Percentiles rank a stretch among this genome's conserved stretches.
phyloP scores from a whole-genome alignment of 192 early-diverging fungal species.

The Rhizoclosmatium globosum region DNA sequence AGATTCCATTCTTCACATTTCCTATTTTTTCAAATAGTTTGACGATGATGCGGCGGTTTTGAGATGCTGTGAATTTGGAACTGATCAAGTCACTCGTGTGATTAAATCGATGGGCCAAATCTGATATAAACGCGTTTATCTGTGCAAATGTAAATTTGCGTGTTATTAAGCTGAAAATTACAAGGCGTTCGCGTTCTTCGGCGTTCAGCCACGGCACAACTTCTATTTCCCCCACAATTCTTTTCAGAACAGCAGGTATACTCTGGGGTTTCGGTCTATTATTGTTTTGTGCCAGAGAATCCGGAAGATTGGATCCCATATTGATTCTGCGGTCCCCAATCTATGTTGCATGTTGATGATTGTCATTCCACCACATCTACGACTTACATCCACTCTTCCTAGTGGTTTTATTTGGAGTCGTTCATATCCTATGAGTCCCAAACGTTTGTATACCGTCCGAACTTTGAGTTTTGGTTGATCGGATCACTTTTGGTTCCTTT shows the following conservation, averaged over 20 bases:
- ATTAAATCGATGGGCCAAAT: slow-evolving; percentile 53
- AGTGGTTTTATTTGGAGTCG: slow-evolving; percentile 46
- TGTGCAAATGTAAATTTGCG: slow-evolving; percentile 10
- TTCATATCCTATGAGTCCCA: slow-evolving; percentile 46
- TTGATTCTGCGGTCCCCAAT: slow-evolving; percentile 14
- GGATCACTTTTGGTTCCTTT: slow-evolving; percentile 27
- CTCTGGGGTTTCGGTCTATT: slow-evolving; percentile 6
- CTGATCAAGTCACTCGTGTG: slow-evolving; percentile 42
- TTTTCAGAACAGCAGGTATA: slow-evolving; percentile 38
- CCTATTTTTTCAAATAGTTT: slow-evolving; percentile 53
- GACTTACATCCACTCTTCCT: slow-evolving; percentile 46
- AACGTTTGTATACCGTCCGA: slow-evolving; percentile 38
- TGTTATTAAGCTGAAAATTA: background rate
- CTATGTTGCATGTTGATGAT: background rate
- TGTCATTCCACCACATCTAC: background rate
- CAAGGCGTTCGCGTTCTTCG: slow-evolving; percentile 44
- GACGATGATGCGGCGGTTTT: slow-evolving; percentile 45
- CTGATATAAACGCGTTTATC: slow-evolving; percentile 56
- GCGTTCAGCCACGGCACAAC: slow-evolving; percentile 41
- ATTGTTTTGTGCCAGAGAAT: slow-evolving; percentile 19
- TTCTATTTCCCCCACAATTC: slow-evolving; percentile 49
- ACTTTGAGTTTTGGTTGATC: slow-evolving; percentile 26
- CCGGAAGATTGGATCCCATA: slow-evolving; percentile 14
- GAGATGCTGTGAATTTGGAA: slow-evolving; percentile 25
- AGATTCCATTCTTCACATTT: slow-evolving; percentile 33